Evolutionary conservation across 2,329 filamentous ascomycete species (phyloP).

Genomic region (Coleophoma eucalyptorum): DNA sequence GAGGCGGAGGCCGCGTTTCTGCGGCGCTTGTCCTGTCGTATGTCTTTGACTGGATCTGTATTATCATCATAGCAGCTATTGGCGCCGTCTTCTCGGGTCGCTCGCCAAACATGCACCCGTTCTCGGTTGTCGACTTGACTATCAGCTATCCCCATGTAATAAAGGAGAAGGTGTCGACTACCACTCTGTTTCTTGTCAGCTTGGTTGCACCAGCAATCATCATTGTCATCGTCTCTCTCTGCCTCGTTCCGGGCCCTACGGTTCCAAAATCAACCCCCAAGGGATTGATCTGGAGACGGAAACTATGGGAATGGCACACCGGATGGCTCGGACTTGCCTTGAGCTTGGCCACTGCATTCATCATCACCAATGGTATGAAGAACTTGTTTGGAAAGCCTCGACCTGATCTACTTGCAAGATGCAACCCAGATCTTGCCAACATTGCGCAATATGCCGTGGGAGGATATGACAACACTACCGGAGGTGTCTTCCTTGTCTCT

Average conservation of each 20-base stretch:
- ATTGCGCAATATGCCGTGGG: slow-evolving; percentile 59
- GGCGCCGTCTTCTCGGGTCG: slow-evolving; percentile 56
- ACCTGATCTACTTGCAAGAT: slow-evolving; percentile 65
- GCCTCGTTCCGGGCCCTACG: slow-evolving; percentile 69
- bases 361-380: slow-evolving; percentile 85
- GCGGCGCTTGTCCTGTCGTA: slow-evolving; percentile 56
- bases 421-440: slow-evolving; percentile 54
- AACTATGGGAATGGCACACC: slow-evolving; percentile 86
- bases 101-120: slow-evolving; percentile 65
- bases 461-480: slow-evolving; percentile 46
- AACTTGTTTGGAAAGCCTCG: slow-evolving; percentile 63
- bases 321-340: slow-evolving; percentile 81
- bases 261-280: slow-evolving; percentile 60
- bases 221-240: slow-evolving; percentile 64
- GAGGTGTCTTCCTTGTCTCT: slow-evolving; percentile 66
- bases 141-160: slow-evolving; percentile 73
- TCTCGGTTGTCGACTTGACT: slow-evolving; percentile 67
- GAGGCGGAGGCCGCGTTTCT: slow-evolving; percentile 16
- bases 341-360: slow-evolving; percentile 67
- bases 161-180: slow-evolving; percentile 68
- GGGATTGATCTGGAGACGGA: slow-evolving; percentile 69
- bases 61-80: slow-evolving; percentile 54
- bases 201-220: slow-evolving; percentile 62
- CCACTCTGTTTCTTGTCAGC: slow-evolving; percentile 59
- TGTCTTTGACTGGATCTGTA: slow-evolving; percentile 69